Evolutionary conservation across 768 basidiomycete species (phyloP).

Genomic region (Pisolithus marmoratus): DNA sequence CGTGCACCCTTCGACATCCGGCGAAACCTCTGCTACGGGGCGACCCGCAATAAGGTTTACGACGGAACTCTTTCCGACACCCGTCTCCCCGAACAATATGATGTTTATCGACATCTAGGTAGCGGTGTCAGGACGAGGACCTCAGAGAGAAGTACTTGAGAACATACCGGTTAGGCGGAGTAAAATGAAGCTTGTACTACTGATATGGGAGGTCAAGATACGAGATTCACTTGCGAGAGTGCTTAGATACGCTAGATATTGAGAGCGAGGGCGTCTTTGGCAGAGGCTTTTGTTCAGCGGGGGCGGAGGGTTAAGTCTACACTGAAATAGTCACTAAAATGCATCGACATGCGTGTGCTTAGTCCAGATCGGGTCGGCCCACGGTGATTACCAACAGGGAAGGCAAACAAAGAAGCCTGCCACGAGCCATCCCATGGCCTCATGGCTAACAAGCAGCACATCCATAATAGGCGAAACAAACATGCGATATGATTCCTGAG

Average conservation of each 20-base stretch:
- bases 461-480: background rate
- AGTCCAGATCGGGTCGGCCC: background rate
- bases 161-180: background rate
- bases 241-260: background rate
- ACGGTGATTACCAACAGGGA: background rate
- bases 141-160: no score
- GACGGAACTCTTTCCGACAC: constrained; percentile 31
- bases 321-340: background rate
- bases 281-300: background rate
- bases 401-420: background rate
- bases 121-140: background rate
- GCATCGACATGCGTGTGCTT: background rate
- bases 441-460: background rate
- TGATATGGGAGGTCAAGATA: background rate
- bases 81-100: constrained; percentile 41
- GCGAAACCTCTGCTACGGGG: constrained; percentile 18
- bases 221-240: background rate
- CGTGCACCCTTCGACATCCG: constrained; percentile 33
- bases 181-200: background rate
- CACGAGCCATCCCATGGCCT: background rate
- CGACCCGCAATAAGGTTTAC: constrained; percentile 28
- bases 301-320: background rate
- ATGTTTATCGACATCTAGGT: constrained; percentile 26
- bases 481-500: background rate
- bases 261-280: background rate